phyloP scores from a whole-genome alignment of 2,329 filamentous ascomycete species.

The Metarhizium guizhouense region DNA sequence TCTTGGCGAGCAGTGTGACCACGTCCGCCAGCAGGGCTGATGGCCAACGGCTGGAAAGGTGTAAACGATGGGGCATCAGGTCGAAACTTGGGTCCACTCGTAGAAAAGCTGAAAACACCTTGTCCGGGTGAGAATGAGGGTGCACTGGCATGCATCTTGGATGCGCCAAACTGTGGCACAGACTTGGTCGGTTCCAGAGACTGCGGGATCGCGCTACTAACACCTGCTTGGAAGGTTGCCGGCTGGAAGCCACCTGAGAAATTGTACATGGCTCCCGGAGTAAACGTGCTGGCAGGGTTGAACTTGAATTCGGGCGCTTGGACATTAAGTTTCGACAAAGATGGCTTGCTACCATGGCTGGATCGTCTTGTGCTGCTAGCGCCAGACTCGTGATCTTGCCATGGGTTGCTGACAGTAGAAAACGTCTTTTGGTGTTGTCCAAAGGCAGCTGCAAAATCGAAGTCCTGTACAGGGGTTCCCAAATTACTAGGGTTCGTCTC shows the following conservation, averaged over 20 bases:
- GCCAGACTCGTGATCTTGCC: constrained; percentile 42
- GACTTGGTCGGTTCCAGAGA: constrained; percentile 13
- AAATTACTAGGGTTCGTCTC: constrained; percentile 67
- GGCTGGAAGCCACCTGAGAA: constrained; percentile 43
- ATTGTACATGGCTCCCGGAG: constrained; percentile 36
- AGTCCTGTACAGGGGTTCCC: constrained; percentile 50
- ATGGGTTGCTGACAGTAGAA: constrained; percentile 54
- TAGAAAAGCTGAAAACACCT: constrained; percentile 60
- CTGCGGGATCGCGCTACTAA: constrained; percentile 4
- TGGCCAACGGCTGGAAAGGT: constrained; percentile 41
- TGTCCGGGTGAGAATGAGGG: constrained; percentile 62
- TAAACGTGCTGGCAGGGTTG: constrained; percentile 44
- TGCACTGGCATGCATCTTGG: constrained; percentile 59
- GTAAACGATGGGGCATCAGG: constrained; percentile 72
- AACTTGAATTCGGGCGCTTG: constrained; percentile 85
- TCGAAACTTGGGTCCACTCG: constrained; percentile 59
- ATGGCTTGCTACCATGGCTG: constrained; percentile 59
- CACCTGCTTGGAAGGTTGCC: constrained; percentile 32
- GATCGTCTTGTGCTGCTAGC: constrained; percentile 29
- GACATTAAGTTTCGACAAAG: constrained; percentile 75
- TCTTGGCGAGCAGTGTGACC: constrained; percentile 32
- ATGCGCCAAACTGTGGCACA: constrained; percentile 22
- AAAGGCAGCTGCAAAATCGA: constrained; percentile 36
- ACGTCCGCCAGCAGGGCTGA: constrained; percentile 37
- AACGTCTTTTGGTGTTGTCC: constrained; percentile 44